These are phyloP conservation scores for Fusarium sororula DNA, from an alignment of 2,329 filamentous ascomycete species.

Conservation along the genomic window DNA sequence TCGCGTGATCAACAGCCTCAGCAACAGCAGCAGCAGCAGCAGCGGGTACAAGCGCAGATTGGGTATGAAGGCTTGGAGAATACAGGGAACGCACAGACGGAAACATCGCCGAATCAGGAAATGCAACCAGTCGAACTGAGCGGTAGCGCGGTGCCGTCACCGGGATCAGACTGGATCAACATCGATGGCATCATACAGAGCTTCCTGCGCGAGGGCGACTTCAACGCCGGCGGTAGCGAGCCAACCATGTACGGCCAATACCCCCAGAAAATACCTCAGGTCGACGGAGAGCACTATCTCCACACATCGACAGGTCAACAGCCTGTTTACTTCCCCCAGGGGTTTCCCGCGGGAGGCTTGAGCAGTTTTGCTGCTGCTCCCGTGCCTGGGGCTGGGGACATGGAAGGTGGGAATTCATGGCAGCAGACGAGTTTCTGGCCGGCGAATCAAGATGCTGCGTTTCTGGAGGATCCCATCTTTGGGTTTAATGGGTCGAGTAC, in stretches of 20 bases:
- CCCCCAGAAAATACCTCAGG: slow-evolving; percentile 9
- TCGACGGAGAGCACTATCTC: slow-evolving; percentile 12
- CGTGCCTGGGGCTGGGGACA: background rate
- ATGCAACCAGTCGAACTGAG: background rate
- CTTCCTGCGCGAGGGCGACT: slow-evolving; percentile 42
- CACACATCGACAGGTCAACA: background rate
- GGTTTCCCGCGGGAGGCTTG: slow-evolving; percentile 14
- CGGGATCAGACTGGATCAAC: slow-evolving; percentile 42
- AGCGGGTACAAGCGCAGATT: background rate
- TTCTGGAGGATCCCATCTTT: slow-evolving; percentile 45
- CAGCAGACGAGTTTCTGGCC: slow-evolving; percentile 11
- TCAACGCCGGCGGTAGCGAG: background rate
- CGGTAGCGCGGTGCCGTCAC: slow-evolving; percentile 1
- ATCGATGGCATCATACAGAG: slow-evolving; percentile 51
- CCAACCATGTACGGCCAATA: background rate
- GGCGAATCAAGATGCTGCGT: slow-evolving; percentile 16
- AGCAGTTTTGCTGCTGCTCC: background rate
- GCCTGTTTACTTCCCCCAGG: slow-evolving; percentile 11
- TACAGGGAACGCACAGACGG: background rate
- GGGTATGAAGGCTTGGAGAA: background rate
- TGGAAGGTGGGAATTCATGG: slow-evolving; percentile 8
- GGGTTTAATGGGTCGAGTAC: slow-evolving; percentile 45
- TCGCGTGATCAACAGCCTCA: slow-evolving; percentile 8
- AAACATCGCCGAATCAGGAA: background rate
- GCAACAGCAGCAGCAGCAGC: slow-evolving; percentile 1